phyloP scores from a whole-genome alignment of 805 yeast species.

The Kuraishia capsulata region DNA sequence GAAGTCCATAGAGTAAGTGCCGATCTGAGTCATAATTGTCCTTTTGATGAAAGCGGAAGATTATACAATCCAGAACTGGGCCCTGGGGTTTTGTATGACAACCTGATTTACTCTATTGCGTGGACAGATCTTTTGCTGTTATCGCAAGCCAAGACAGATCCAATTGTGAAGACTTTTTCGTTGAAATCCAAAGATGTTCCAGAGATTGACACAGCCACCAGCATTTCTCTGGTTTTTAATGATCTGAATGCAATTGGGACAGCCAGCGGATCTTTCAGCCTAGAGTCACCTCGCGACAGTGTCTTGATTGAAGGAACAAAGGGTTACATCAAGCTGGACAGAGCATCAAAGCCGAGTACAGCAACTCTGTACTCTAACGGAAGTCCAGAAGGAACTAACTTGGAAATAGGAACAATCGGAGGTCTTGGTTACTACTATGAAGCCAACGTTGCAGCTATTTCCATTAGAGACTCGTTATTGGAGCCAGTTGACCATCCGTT shows the following conservation, averaged over 20 bases:
- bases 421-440: neutral
- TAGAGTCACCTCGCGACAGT: neutral
- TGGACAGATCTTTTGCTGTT: slow-evolving; percentile 28
- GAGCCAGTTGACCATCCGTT: neutral
- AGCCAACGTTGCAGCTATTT: neutral
- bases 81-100: slow-evolving; percentile 50
- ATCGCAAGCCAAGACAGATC: slow-evolving; percentile 11
- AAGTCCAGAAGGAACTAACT: slow-evolving; percentile 2
- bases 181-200: slow-evolving; percentile 21
- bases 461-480: neutral
- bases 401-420: neutral
- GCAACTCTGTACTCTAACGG: slow-evolving; percentile 23
- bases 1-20: slow-evolving; percentile 31
- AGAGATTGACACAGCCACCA: slow-evolving; percentile 33
- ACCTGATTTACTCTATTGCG: slow-evolving; percentile 43
- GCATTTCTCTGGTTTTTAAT: slow-evolving; percentile 25
- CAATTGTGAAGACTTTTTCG: slow-evolving; percentile 16
- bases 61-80: slow-evolving; percentile 34
- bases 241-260: slow-evolving; percentile 22
- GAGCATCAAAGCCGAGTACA: slow-evolving; percentile 10
- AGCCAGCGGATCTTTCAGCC: slow-evolving; percentile 17
- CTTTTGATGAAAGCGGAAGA: slow-evolving; percentile 11
- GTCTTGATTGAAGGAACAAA: slow-evolving; percentile 12
- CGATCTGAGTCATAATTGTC: slow-evolving; percentile 21
- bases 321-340: slow-evolving; percentile 10